These are phyloP conservation scores for Malus hybrid DNA, from an alignment of 331 rosid genomes.

Conservation along the genomic window DNA sequence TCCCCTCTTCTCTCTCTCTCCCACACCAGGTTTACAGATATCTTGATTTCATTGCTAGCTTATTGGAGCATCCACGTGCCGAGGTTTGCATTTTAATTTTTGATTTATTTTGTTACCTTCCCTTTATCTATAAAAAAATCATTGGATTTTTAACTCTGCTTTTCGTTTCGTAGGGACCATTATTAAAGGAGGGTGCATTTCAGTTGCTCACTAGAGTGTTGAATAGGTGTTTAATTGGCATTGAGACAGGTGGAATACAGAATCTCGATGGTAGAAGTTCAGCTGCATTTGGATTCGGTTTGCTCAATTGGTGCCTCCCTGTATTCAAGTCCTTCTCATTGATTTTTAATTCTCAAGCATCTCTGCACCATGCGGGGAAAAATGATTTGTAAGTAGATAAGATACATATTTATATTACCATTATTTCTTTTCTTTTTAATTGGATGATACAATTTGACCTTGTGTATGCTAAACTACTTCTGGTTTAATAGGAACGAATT, in stretches of 20 bases:
- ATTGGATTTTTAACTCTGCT: not conserved
- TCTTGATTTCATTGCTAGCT: conserved; percentile 84
- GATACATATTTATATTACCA: conserved; percentile 1
- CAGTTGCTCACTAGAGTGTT: conserved; percentile 58
- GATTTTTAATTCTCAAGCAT: conserved; percentile 42
- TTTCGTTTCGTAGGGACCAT: conserved; percentile 43
- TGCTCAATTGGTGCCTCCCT: conserved; percentile 68
- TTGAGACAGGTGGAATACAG: conserved; percentile 46
- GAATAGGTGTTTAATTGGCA: conserved; percentile 43
- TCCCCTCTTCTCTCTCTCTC: not conserved
- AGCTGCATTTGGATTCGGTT: conserved; percentile 31
- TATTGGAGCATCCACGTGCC: conserved; percentile 85
- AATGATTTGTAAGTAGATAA: conserved; percentile 52
- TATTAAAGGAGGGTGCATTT: conserved; percentile 52
- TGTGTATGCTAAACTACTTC: conserved; percentile 1
- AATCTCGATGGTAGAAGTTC: conserved; percentile 41
- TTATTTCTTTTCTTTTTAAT: not conserved
- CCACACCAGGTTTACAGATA: conserved; percentile 70
- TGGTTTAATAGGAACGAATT: conserved; percentile 38
- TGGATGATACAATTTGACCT: not conserved
- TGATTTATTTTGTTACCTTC: not conserved
- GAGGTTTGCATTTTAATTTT: conserved; percentile 42
- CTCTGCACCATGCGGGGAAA: conserved; percentile 27
- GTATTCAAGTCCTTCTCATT: conserved; percentile 64
- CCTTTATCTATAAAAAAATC: not conserved